Base-by-base conservation (phyloP, 179 eudicot species). In the Vitellaria paradoxa region DNA sequence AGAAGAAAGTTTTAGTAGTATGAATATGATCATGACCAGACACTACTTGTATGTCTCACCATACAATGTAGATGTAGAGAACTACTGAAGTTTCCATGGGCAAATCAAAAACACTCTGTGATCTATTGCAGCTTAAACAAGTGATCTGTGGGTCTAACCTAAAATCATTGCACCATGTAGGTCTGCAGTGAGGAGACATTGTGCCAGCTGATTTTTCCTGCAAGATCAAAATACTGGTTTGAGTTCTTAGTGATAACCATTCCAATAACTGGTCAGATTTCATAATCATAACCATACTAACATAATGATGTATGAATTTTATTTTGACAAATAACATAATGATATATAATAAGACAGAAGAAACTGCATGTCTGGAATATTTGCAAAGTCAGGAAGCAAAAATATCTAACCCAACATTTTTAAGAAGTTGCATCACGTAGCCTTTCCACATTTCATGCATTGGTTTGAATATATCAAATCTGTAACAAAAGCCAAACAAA, bases 401-500 rank as follows among this genome's bases (percentile, higher is more conserved):
- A 53, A 64, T 18, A 26, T 65, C 90, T 78, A 68, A 93, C 97
- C 97, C 97, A 24, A 73, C 60, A 49, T 78, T 88, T 78, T 89
- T 90, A 65, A 93, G 76, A 76, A 91, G 90, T 70, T 93, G 91
- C 62, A 52, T 72, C 68, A 89, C 77, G 76, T 93, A 91, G 65
- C 79, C 81, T 78, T 89, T 91, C 98, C 98, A 94, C 85, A 89
- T 80, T 68, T 91, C 97, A 80, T 93, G 97, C 93, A 93, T 86
- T 77, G 97, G 88, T 86, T 80, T 70, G 79, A 89, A 93, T 30
- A 68, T 70, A 68, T 93, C 90, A 82, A 80, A 93, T 71, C 98
- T 93, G 83, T 23, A 83, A 73, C 67, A 77, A 70, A 68, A 72
- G 66, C 40, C 20, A 50, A 73, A 24, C 53, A 55, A 62, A 21